A percentile compares a stretch with the other conserved stretches of the same genome.
phyloP scores from a whole-genome alignment of 2,329 filamentous ascomycete species.

The Dothidotthia symphoricarpi region DNA sequence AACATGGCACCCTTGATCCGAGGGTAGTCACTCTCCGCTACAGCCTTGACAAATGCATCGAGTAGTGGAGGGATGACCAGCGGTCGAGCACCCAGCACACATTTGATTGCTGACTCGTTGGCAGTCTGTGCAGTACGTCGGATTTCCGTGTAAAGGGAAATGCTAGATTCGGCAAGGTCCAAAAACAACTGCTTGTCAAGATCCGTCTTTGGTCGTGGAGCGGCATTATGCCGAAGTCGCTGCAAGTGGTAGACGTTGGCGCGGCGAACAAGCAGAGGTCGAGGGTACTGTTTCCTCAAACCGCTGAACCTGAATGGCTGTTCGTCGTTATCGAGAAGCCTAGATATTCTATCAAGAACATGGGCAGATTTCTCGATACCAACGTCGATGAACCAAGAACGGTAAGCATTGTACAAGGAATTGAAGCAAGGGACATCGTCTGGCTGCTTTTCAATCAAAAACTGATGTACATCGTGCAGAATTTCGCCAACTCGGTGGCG shows the following conservation, averaged over 20 bases:
- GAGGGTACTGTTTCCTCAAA: slow-evolving; percentile 85
- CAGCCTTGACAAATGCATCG: slow-evolving; percentile 71
- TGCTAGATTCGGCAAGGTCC: slow-evolving; percentile 83
- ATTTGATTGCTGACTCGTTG: slow-evolving; percentile 89
- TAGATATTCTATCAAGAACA: slow-evolving; percentile 80
- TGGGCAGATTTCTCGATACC: slow-evolving; percentile 95
- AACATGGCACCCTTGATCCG: slow-evolving; percentile 95
- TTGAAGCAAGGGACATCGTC: slow-evolving; percentile 97
- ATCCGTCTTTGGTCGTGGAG: slow-evolving; percentile 82
- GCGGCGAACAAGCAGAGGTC: slow-evolving; percentile 85
- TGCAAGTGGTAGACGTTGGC: slow-evolving; percentile 94
- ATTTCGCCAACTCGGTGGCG: slow-evolving; percentile 77
- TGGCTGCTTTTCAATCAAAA: slow-evolving; percentile 79
- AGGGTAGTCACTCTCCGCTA: slow-evolving; percentile 78
- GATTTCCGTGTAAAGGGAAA: slow-evolving; percentile 92
- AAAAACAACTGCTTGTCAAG: slow-evolving; percentile 81
- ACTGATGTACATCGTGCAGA: slow-evolving; percentile 79
- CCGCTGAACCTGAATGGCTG: slow-evolving; percentile 94
- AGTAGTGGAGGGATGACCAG: slow-evolving; percentile 89
- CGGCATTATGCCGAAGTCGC: slow-evolving; percentile 89
- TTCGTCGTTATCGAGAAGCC: slow-evolving; percentile 82
- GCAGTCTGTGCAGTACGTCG: slow-evolving; percentile 90
- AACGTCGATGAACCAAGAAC: slow-evolving; percentile 96
- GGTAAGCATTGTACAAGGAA: slow-evolving; percentile 84
- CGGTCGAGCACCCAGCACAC: slow-evolving; percentile 80